phyloP scores from a whole-genome alignment of 2,329 filamentous ascomycete genomes.

The Neocatenulostroma microsporum region DNA sequence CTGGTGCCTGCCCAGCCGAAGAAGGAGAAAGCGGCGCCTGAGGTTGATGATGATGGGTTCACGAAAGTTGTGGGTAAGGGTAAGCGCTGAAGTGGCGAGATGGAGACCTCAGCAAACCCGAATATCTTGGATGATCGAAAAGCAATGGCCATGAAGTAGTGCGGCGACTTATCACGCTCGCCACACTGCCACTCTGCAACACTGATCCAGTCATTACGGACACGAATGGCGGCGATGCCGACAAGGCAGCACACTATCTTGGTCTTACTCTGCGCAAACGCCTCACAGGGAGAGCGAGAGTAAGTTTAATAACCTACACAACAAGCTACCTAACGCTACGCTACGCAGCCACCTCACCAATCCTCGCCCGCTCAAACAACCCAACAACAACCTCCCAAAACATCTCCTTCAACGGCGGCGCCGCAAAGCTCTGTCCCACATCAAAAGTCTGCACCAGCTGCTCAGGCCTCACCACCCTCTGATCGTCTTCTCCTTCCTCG shows the following conservation, averaged over 20 bases:
- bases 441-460: constrained; percentile 64
- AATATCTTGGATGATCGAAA: too few species aligned
- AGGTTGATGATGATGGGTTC: constrained; percentile 36
- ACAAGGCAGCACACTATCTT: too few species aligned
- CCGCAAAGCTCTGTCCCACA: constrained; percentile 57
- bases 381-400: constrained; percentile 65
- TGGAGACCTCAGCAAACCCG: too few species aligned
- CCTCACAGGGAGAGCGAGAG: too few species aligned
- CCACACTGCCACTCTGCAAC: too few species aligned
- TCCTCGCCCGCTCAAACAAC: constrained; percentile 53
- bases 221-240: too few species aligned
- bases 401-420: constrained; percentile 65
- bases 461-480: constrained; percentile 59
- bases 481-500: constrained; percentile 41
- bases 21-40: constrained; percentile 57
- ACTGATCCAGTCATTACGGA: too few species aligned
- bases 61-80: constrained; percentile 33
- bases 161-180: too few species aligned
- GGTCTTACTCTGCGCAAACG: too few species aligned
- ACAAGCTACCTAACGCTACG: too few species aligned
- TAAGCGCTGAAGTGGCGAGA: constrained; percentile 11
- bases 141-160: too few species aligned
- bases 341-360: constrained; percentile 2
- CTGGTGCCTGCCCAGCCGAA: constrained; percentile 44
- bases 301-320: too few species aligned